These are phyloP conservation scores for Neurospora sp. DNA, from an alignment of 495 filamentous ascomycete species.

Conservation along the genomic window DNA sequence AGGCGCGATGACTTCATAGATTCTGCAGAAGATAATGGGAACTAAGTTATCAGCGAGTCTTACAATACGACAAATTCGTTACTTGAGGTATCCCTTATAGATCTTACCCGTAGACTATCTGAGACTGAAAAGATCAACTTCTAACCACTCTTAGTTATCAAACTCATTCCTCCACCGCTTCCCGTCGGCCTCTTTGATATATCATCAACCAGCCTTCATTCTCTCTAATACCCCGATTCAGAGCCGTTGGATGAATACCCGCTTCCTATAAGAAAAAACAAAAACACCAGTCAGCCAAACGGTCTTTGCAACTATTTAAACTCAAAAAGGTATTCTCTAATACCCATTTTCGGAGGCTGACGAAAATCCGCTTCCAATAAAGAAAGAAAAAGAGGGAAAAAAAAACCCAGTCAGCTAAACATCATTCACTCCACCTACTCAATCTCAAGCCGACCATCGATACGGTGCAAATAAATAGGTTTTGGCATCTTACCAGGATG, in stretches of 20 bases:
- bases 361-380: background rate
- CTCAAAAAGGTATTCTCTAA: background rate
- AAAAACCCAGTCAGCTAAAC: background rate
- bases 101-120: background rate
- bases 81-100: background rate
- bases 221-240: background rate
- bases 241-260: background rate
- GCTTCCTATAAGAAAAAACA: background rate
- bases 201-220: background rate
- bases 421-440: background rate
- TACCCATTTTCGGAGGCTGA: background rate
- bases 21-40: background rate
- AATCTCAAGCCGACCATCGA: background rate
- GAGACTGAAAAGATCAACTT: background rate
- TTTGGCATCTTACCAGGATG: background rate
- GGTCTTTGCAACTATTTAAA: background rate
- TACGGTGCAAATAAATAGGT: background rate
- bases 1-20: background rate
- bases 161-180: background rate
- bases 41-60: background rate
- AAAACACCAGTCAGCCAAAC: background rate
- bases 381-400: background rate
- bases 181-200: background rate
- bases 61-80: background rate
- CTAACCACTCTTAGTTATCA: background rate